Percentiles rank a stretch among this genome's conserved stretches.
phyloP scores from a whole-genome alignment of 306 rosid species.

The Rosa lucieae region DNA sequence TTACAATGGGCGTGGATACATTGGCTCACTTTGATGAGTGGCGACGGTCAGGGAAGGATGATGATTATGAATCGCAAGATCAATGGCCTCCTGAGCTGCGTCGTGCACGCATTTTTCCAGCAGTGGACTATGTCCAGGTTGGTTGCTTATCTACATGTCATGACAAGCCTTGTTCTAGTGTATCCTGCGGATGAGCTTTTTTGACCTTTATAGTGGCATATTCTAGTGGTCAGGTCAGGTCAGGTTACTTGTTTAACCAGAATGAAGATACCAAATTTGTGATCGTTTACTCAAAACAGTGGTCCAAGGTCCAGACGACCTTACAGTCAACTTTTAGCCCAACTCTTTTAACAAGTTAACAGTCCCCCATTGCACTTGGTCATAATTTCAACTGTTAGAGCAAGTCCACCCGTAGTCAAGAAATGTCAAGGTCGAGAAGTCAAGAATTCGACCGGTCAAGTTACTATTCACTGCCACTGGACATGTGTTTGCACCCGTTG shows the following conservation, averaged over 20 bases:
- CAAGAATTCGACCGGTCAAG: no score
- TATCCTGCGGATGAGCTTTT: neutral
- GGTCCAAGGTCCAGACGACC: neutral
- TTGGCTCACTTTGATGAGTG: conserved; percentile 78
- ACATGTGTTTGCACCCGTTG: no score
- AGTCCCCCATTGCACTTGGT: neutral
- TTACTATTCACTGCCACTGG: no score
- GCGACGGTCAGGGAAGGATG: conserved; percentile 65
- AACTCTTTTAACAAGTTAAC: neutral
- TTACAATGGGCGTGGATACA: conserved; percentile 84
- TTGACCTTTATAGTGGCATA: neutral
- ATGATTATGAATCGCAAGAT: conserved; percentile 72
- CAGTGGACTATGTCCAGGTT: conserved; percentile 77
- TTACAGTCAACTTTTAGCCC: neutral
- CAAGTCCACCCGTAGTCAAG: no score
- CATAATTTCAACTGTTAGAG: neutral
- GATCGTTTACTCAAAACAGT: neutral
- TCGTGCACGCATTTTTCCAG: conserved; percentile 57
- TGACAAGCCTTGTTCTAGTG: neutral
- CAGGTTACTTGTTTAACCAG: neutral
- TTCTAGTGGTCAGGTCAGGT: neutral
- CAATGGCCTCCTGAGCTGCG: conserved; percentile 72
- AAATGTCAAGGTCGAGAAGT: no score
- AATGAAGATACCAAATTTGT: neutral
- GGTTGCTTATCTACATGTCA: neutral